These are phyloP conservation scores for Quercus agrifolia DNA, from an alignment of 306 rosid species.

Conservation along the genomic window DNA sequence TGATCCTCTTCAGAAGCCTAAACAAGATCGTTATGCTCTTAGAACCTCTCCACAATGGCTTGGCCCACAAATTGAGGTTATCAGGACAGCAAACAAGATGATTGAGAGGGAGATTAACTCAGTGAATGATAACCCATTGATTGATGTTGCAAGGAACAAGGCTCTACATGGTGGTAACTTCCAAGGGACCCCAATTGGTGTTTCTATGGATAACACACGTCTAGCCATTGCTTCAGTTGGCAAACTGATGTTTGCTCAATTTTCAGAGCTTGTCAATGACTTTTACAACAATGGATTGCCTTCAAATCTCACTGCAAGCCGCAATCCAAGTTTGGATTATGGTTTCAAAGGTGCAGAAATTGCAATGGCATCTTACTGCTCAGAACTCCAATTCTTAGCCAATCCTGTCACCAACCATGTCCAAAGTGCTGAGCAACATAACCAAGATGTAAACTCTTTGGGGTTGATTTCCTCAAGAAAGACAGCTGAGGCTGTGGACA, in stretches of 20 bases:
- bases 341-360: slow-evolving; percentile 91
- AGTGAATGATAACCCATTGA: slow-evolving; percentile 85
- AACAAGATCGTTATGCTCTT: slow-evolving; percentile 84
- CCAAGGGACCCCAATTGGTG: slow-evolving; percentile 97
- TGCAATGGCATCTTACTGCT: slow-evolving; percentile 96
- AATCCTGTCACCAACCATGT: slow-evolving; percentile 94
- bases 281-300: slow-evolving; percentile 85
- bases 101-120: slow-evolving; percentile 94
- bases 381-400: slow-evolving; percentile 84
- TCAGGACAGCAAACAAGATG: slow-evolving; percentile 73
- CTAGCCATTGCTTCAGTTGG: slow-evolving; percentile 82
- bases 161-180: slow-evolving; percentile 92
- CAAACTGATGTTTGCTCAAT: slow-evolving; percentile 85
- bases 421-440: slow-evolving; percentile 94
- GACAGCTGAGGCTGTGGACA: slow-evolving; percentile 74
- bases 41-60: slow-evolving; percentile 95
- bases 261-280: slow-evolving; percentile 93
- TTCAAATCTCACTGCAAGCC: slow-evolving; percentile 68
- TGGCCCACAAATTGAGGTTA: slow-evolving; percentile 89
- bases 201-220: slow-evolving; percentile 88
- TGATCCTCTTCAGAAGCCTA: slow-evolving; percentile 93
- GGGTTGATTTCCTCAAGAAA: slow-evolving; percentile 81
- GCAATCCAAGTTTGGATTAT: slow-evolving; percentile 82
- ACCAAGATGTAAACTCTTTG: slow-evolving; percentile 91
- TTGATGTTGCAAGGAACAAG: slow-evolving; percentile 86